phyloP scores from a whole-genome alignment of 495 filamentous ascomycete species.

The Amphirosellinia nigrospora region DNA sequence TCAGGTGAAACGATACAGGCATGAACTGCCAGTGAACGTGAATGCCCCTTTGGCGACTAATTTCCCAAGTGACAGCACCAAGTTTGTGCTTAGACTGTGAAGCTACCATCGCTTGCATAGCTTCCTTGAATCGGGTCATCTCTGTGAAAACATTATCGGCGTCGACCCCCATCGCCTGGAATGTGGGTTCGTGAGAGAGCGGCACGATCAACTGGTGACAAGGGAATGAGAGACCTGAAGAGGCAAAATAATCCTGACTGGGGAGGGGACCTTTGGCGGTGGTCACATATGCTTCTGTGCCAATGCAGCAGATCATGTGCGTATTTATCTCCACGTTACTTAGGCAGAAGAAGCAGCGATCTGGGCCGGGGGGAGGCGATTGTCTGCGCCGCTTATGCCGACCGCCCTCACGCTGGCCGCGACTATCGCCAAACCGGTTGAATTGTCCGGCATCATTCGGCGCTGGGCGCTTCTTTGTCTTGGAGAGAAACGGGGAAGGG shows the following conservation, averaged over 20 bases:
- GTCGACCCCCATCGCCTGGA: slow-evolving; percentile 65
- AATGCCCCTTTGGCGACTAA: slow-evolving; percentile 76
- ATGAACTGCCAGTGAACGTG: slow-evolving; percentile 96
- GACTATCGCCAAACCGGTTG: slow-evolving; percentile 69
- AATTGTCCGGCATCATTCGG: slow-evolving; percentile 61
- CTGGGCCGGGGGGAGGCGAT: slow-evolving; percentile 69
- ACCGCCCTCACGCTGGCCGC: slow-evolving; percentile 57
- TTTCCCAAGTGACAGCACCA: slow-evolving; percentile 89
- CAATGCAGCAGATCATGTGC: slow-evolving; percentile 89
- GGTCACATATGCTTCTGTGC: slow-evolving; percentile 82
- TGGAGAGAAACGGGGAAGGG: slow-evolving; percentile 65
- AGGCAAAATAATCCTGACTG: slow-evolving; percentile 65
- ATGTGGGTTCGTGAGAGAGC: slow-evolving; percentile 64
- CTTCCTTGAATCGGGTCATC: slow-evolving; percentile 77
- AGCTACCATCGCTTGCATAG: slow-evolving; percentile 73
- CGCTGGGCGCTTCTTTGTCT: slow-evolving; percentile 65
- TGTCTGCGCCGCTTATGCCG: slow-evolving; percentile 61
- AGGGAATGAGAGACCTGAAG: slow-evolving; percentile 70
- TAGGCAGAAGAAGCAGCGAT: slow-evolving; percentile 92
- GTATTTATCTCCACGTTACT: slow-evolving; percentile 80
- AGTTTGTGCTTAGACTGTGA: slow-evolving; percentile 60
- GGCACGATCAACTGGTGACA: slow-evolving; percentile 92
- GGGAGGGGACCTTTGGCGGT: slow-evolving; percentile 90
- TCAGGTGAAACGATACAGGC: slow-evolving; percentile 69
- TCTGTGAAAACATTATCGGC: slow-evolving; percentile 71